A percentile compares a stretch with the other conserved stretches of the same genome.
Evolutionary conservation across 441 rosid genomes (phyloP).

Genomic region (Corymbia citriodora): DNA sequence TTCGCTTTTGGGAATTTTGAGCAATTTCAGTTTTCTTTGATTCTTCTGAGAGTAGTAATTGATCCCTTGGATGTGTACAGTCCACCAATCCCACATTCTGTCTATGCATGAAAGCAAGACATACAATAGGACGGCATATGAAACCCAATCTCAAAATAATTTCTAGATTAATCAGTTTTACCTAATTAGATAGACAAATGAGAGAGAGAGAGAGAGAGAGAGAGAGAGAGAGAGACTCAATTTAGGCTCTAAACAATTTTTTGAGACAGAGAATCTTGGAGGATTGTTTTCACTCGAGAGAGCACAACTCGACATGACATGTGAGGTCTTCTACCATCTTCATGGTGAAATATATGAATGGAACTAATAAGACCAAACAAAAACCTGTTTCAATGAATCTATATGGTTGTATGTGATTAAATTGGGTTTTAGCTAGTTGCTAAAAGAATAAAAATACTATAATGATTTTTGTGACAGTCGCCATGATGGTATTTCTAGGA

Average conservation of each 20-base stretch:
- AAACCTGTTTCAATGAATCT: fast-evolving
- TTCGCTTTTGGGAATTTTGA: neutral
- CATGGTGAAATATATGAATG: neutral
- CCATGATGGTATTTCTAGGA: neutral
- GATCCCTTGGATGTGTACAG: neutral
- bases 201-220: neutral
- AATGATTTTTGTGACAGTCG: neutral
- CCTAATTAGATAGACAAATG: neutral
- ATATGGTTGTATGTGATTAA: neutral
- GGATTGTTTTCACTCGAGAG: neutral
- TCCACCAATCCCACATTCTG: neutral
- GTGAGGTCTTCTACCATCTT: neutral
- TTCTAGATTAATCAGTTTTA: neutral
- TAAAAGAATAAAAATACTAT: neutral
- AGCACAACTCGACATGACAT: neutral
- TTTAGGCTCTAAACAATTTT: neutral
- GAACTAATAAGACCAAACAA: neutral
- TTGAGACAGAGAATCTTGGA: fast-evolving
- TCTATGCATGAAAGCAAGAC: neutral
- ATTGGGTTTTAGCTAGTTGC: neutral
- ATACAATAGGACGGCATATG: neutral
- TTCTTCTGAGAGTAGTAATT: neutral
- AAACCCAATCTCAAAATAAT: neutral
- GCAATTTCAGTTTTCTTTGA: neutral
- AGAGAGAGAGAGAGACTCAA: neutral